Base-by-base conservation (phyloP, 441 rosid genomes). In the Aquilaria agallochum region DNA sequence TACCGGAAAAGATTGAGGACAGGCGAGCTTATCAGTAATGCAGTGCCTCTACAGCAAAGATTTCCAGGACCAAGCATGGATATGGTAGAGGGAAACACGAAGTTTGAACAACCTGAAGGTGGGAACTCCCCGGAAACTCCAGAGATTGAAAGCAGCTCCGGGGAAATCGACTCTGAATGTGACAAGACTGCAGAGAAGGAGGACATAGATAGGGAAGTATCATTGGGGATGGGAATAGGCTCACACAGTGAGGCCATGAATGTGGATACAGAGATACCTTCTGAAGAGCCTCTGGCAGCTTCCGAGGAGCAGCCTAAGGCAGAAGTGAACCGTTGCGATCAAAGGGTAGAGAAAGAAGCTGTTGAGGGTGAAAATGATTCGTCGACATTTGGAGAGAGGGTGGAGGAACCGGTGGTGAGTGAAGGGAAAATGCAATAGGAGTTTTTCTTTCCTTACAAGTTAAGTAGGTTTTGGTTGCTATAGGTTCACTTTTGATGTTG, bases 21-120 rank as follows among this genome's bases (percentile, higher is more conserved):
- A 0, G 90, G 82, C 27, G 77, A 77, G 73, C 68, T 88, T 2
- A 68, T 88, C 57, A 84, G 90, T 13, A 72, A 84, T 65, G 97
- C 89, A 55, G 72, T 85, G 52, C 96, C 97, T 12, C 60, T 88
- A 31, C 96, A 85, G 67, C 96, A 88, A 74, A 76, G 89, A 62
- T 70, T 75, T 58, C 96, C 92, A 0, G 84, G 59, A 58, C 83
- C 65, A 15, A 84, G 77, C 56, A 64, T 65, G 5, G 81, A 73
- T 20, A 75, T 76, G 85, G 78, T 56, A 15, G 89, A 80, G 64
- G 86, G 64, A 14, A 83, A 80, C 27, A 62, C 45, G 50, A 87
- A 73, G 68, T 55, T 70, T 14, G 95, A 80, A 8, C 89, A 85
- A 71, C 71, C 58, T 10, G 86, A 76, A 58, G 89, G 74, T 20